Evolutionary conservation across 495 filamentous ascomycete genomes (phyloP), one percentile per base, ranked within the genome.

Genomic region (Penicillium diatomitis): DNA sequence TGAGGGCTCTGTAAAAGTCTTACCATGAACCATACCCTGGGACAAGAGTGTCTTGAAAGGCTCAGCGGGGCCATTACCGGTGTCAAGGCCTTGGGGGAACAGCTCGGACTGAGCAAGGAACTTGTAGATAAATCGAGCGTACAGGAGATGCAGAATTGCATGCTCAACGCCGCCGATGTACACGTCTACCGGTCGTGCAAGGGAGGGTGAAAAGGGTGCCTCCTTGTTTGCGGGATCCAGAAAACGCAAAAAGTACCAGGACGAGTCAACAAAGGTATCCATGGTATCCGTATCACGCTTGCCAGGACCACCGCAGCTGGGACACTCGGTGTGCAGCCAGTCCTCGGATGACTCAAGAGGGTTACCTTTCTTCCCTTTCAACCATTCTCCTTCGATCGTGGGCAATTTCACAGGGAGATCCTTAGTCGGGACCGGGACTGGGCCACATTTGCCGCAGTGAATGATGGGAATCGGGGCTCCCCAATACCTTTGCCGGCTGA

Each of bases 211-310:
- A 53, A 94, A 82, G 0, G 79, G 85, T 8, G 61, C 61, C 8
- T 75, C 61, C 35, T 71, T 58, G 56, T 91, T 90, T 3, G 81
- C 66, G 2, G 84, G 63, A 52, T 91, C 86, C 35, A 83, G 62
- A 58, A 86, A 95, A 0, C 88, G 79, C 71, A 90, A 79, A 54
- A 79, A 94, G 61, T 95, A 95, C 89, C 89, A 95, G 39, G 87
- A 91, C 0, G 87, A 91, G 64, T 95, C 89, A 35, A 95, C 87
- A 63, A 95, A 95, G 0, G 89, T 95, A 63, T 95, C 89, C 89
- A 95, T 94, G 0, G 89, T 95, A 59, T 95, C 89, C 2, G 89
- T 95, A 57, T 95, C 89, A 32, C 89, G 80, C 58, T 79, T 84
- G 6, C 88, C 89, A 4, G 76, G 65, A 4, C 76, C 73, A 7